phyloP scores from a whole-genome alignment of 139 green algal species.

The Chlorella sorokiniana region DNA sequence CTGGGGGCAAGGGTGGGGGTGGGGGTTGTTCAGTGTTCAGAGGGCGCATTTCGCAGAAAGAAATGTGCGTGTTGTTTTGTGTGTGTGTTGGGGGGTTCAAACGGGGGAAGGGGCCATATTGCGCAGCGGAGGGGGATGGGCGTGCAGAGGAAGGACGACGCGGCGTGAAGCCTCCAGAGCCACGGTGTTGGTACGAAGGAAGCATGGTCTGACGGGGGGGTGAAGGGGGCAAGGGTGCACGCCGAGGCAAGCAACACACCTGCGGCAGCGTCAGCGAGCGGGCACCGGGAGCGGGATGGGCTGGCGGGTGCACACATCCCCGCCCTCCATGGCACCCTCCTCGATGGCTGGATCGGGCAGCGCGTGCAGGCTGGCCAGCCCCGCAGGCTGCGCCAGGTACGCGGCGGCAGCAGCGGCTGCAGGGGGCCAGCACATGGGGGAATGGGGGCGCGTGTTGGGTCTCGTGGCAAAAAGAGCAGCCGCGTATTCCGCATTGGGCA shows the following conservation, averaged over 20 bases:
- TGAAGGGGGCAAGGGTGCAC: no score
- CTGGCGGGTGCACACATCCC: conserved; percentile 7
- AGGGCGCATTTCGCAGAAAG: no score
- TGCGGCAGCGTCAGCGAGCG: conserved; percentile 19
- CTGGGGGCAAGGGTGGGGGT: conserved; percentile 32
- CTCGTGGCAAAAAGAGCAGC: neutral
- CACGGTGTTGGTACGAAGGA: no score
- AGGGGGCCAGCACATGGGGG: neutral
- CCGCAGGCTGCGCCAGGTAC: conserved; percentile 50
- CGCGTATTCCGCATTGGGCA: no score
- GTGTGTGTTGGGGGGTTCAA: no score
- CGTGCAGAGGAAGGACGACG: no score
- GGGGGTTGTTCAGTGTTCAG: no score
- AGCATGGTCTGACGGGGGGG: no score
- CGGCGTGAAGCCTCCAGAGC: no score
- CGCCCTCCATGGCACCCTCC: conserved; percentile 13
- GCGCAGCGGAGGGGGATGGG: no score
- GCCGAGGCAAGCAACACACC: neutral
- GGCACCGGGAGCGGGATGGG: conserved; percentile 9
- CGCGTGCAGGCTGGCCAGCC: conserved; percentile 50
- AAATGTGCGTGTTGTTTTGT: no score
- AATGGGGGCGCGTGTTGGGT: neutral
- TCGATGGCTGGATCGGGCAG: conserved; percentile 19
- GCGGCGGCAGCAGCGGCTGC: conserved; percentile 47
- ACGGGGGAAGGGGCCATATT: no score